Evolutionary conservation across 208 protist species (phyloP).

Genomic region (Acanthamoeba divionensis): DNA sequence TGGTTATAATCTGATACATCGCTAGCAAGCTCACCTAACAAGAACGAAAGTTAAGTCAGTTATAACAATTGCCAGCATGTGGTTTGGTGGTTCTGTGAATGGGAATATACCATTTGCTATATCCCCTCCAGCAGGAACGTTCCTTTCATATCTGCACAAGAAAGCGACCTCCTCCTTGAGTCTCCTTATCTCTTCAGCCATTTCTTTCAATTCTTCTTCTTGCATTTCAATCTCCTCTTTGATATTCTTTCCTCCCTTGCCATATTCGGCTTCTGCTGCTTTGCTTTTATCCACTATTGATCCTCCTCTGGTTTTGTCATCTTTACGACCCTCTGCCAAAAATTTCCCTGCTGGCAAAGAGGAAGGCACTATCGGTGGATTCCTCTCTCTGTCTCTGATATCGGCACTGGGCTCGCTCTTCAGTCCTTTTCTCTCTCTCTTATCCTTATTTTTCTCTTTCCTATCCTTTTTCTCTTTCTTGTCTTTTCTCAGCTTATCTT

Average conservation of each 20-base stretch:
- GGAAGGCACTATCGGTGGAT: neutral
- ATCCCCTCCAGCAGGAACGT: neutral
- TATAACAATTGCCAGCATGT: too few relatives aligned
- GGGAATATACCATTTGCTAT: too few relatives aligned
- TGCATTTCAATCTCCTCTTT: neutral
- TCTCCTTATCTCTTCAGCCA: conserved; percentile 8
- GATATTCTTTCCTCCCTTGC: neutral
- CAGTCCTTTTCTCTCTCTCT: neutral
- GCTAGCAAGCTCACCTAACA: too few relatives aligned
- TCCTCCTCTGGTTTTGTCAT: neutral
- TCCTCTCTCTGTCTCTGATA: neutral
- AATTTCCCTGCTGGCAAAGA: neutral
- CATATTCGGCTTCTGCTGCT: neutral
- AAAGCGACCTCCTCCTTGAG: neutral
- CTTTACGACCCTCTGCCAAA: neutral
- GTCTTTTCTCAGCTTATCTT: neutral
- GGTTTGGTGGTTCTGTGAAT: too few relatives aligned
- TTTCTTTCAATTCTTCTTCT: neutral
- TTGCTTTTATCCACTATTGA: neutral
- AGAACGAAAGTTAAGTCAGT: too few relatives aligned
- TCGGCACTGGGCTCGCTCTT: neutral
- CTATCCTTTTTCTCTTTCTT: neutral
- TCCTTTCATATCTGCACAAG: neutral
- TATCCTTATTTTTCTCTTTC: neutral
- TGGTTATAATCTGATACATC: too few relatives aligned